A percentile compares a stretch with the other conserved stretches of the same genome.
Evolutionary conservation across 331 rosid species (phyloP).

Genomic region (Malus hybrid): DNA sequence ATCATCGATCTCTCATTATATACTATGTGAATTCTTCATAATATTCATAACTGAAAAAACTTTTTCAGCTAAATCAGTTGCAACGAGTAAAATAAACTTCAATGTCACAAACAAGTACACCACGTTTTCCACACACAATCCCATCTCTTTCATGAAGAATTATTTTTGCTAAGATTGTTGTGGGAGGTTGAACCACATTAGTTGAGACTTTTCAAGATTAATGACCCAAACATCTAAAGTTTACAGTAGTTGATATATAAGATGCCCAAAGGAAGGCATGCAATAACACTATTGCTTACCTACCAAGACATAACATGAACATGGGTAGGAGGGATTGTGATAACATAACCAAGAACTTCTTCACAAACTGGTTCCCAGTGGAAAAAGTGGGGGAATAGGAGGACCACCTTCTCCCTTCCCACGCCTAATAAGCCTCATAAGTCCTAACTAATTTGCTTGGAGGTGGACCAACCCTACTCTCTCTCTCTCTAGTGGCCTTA

Average conservation of each 20-base stretch:
- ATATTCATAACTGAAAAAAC: neutral
- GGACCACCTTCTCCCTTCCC: neutral
- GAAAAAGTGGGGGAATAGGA: neutral
- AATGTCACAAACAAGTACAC: neutral
- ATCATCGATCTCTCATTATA: too few species aligned
- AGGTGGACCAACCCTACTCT: constrained; percentile 15
- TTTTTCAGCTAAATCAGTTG: neutral
- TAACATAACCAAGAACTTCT: neutral
- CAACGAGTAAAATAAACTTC: too few species aligned
- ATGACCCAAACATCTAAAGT: neutral
- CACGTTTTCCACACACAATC: neutral
- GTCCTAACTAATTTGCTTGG: neutral
- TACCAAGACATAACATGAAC: constrained; percentile 11
- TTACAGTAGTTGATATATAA: neutral
- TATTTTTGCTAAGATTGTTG: neutral
- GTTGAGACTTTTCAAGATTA: neutral
- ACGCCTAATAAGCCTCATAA: neutral
- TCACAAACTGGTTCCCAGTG: neutral
- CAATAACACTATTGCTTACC: constrained; percentile 21
- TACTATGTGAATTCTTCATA: neutral
- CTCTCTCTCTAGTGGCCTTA: constrained; percentile 24
- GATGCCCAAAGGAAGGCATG: neutral
- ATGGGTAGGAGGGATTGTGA: neutral
- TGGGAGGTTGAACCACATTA: constrained; percentile 29
- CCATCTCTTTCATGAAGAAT: neutral